These are phyloP conservation scores for Elaeagnus macrophylla DNA, from an alignment of 306 rosid genomes.

Conservation along the genomic window DNA sequence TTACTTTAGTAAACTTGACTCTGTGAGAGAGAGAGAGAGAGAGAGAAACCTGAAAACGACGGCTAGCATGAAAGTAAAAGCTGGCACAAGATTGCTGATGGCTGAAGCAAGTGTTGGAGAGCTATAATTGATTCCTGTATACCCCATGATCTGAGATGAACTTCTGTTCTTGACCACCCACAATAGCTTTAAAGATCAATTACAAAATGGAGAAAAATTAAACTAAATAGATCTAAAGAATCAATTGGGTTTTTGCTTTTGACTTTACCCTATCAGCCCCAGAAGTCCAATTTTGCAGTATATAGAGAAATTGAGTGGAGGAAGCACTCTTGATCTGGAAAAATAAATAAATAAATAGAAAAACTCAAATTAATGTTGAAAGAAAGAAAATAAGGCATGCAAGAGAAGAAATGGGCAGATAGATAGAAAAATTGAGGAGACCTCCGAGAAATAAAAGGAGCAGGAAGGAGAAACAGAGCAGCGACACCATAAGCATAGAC, in stretches of 20 bases:
- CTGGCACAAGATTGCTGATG: conserved; percentile 90
- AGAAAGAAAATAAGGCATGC: neutral
- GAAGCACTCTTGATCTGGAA: conserved; percentile 56
- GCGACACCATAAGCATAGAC: conserved; percentile 41
- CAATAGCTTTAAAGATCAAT: neutral
- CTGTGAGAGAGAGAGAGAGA: neutral
- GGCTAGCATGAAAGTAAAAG: conserved; percentile 89
- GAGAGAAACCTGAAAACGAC: conserved; percentile 59
- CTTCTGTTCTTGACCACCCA: conserved; percentile 31
- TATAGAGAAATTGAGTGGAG: conserved; percentile 56
- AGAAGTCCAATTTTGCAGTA: conserved; percentile 50
- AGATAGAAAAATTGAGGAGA: neutral
- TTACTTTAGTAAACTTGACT: no score
- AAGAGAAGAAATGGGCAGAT: neutral
- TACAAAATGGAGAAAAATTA: neutral
- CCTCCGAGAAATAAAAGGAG: conserved; percentile 38
- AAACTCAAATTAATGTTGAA: neutral
- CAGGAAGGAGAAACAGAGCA: conserved; percentile 49
- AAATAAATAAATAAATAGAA: neutral
- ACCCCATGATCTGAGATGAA: conserved; percentile 81
- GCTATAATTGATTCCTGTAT: conserved; percentile 67
- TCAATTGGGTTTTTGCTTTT: neutral
- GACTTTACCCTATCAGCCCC: conserved; percentile 58
- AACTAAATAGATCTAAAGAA: neutral
- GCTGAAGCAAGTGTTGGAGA: conserved; percentile 93